phyloP scores from a whole-genome alignment of 2,329 filamentous ascomycete species.

The Emmonsia crescens region DNA sequence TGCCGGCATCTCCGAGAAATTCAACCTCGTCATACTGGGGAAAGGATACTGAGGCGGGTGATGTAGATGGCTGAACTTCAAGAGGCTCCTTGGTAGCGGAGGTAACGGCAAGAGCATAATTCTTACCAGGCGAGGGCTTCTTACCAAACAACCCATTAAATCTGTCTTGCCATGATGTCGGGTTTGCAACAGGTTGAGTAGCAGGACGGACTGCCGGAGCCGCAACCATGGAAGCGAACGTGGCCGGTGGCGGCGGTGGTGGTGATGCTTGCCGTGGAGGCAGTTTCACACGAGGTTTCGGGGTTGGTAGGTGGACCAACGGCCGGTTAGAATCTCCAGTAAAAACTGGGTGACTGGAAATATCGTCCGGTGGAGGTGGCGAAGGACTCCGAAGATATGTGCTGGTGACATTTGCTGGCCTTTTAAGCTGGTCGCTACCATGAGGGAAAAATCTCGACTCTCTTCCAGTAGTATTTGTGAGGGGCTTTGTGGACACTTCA shows the following conservation, averaged over 20 bases:
- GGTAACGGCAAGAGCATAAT: conserved; percentile 49
- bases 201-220: conserved; percentile 29
- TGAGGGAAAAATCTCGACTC: conserved; percentile 41
- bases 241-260: conserved; percentile 34
- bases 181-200: conserved; percentile 35
- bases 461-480: conserved; percentile 27
- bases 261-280: conserved; percentile 47
- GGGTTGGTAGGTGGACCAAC: conserved; percentile 47
- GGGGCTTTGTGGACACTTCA: conserved; percentile 24
- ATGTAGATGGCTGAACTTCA: conserved; percentile 43
- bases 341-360: conserved; percentile 46
- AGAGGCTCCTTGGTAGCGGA: conserved; percentile 57
- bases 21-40: conserved; percentile 36
- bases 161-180: conserved; percentile 62
- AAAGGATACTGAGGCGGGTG: conserved; percentile 60
- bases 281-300: conserved; percentile 67
- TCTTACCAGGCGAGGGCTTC: conserved; percentile 39
- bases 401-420: conserved; percentile 20
- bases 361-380: conserved; percentile 48
- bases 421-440: conserved; percentile 27
- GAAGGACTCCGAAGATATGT: conserved; percentile 32
- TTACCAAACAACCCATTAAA: conserved; percentile 73
- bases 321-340: conserved; percentile 41
- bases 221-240: conserved; percentile 35
- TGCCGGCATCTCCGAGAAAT: conserved; percentile 32